Conservation (phyloP, 2,329 filamentous ascomycete species). For the Volutella citrinella region DNA sequence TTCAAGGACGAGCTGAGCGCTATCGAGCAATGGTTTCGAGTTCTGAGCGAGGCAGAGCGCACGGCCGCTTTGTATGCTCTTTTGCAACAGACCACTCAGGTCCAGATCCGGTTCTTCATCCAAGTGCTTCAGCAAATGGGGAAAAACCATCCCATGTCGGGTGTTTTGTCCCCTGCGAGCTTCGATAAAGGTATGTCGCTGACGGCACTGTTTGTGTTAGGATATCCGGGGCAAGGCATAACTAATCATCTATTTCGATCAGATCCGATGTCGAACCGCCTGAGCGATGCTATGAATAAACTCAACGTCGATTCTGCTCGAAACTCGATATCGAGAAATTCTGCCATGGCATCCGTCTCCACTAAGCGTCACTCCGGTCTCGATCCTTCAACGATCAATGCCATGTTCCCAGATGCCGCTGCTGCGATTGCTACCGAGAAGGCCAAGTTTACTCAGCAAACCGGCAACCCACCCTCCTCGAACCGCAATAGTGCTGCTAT, state of each 20-base stretch:
- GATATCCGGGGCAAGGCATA: background rate
- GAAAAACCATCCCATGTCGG: constrained; percentile 95
- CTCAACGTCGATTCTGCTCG: constrained; percentile 82
- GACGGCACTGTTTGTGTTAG: background rate
- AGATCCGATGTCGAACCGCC: constrained; percentile 96
- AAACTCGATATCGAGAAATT: constrained; percentile 80
- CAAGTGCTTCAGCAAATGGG: constrained; percentile 99
- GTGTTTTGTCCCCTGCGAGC: constrained; percentile 88
- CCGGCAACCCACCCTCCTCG: constrained; percentile 82
- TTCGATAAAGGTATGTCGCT: constrained; percentile 84
- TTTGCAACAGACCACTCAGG: constrained; percentile 96
- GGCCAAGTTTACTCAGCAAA: constrained; percentile 94
- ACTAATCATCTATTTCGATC: constrained; percentile 3
- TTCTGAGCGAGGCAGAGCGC: constrained; percentile 92
- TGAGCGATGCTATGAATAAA: constrained; percentile 96
- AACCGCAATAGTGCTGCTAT: constrained; percentile 87
- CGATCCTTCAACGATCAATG: constrained; percentile 89
- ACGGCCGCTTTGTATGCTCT: constrained; percentile 94
- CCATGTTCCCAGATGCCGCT: constrained; percentile 98
- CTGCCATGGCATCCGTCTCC: constrained; percentile 61
- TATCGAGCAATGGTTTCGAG: constrained; percentile 99
- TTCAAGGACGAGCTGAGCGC: constrained; percentile 99
- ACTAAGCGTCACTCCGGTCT: constrained; percentile 93
- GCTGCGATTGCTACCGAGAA: constrained; percentile 98
- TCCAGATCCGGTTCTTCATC: constrained; percentile 98